Conservation (phyloP, 2,329 filamentous ascomycete species). For the Aspergillus persii region DNA sequence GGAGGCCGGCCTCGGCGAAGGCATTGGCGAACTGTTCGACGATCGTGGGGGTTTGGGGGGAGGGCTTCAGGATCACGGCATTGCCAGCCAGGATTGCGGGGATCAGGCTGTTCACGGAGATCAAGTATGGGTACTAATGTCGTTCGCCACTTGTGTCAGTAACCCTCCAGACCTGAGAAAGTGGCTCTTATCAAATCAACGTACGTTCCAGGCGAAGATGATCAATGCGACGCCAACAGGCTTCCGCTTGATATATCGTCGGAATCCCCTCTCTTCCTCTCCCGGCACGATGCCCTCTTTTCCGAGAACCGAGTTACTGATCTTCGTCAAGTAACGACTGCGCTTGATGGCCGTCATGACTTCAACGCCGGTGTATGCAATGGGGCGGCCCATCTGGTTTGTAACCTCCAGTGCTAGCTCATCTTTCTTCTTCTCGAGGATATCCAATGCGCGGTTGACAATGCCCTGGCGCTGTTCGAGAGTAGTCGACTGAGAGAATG, state of each 20-base stretch:
- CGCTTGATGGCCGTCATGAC: slow-evolving; percentile 81
- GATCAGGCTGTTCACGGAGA: slow-evolving; percentile 86
- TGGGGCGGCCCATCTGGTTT: slow-evolving; percentile 92
- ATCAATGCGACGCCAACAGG: slow-evolving; percentile 85
- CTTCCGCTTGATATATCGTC: slow-evolving; percentile 82
- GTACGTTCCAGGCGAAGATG: slow-evolving; percentile 93
- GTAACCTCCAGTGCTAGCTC: slow-evolving; percentile 81
- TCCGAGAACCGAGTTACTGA: slow-evolving; percentile 70
- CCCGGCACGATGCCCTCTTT: slow-evolving; percentile 63
- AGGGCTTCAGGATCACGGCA: slow-evolving; percentile 89
- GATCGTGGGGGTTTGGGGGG: slow-evolving; percentile 89
- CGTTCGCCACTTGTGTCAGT: neutral
- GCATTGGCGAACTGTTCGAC: slow-evolving; percentile 77
- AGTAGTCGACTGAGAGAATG: slow-evolving; percentile 73
- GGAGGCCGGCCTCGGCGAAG: slow-evolving; percentile 78
- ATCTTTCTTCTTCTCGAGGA: slow-evolving; percentile 70
- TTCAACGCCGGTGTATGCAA: slow-evolving; percentile 80
- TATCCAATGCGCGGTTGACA: slow-evolving; percentile 72
- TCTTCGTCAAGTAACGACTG: slow-evolving; percentile 80
- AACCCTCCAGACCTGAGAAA: neutral
- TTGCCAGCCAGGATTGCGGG: slow-evolving; percentile 90
- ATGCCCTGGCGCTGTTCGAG: slow-evolving; percentile 75
- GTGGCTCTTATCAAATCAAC: slow-evolving; percentile 35
- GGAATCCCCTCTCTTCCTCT: slow-evolving; percentile 72
- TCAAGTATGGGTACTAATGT: slow-evolving; percentile 84